Percentiles rank a stretch among this genome's conserved stretches.
phyloP scores from a whole-genome alignment of 129 eudicot genomes.

The Calendula officinalis region DNA sequence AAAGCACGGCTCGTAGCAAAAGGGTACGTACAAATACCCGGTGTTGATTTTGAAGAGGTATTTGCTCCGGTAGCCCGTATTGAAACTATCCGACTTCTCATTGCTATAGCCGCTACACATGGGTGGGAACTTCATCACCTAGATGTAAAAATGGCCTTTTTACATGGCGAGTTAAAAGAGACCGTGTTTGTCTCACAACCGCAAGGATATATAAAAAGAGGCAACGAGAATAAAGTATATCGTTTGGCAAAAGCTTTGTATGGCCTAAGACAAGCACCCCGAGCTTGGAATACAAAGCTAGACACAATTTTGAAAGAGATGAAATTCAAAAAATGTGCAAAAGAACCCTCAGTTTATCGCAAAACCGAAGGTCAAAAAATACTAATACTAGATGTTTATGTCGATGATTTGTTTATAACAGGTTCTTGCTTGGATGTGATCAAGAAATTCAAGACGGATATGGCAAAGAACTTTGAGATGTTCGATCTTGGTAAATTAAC shows the following conservation, averaged over 20 bases:
- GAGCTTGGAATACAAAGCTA: neutral
- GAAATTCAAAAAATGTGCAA: neutral
- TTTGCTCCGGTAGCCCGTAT: neutral
- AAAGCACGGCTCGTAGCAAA: neutral
- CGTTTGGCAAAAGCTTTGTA: neutral
- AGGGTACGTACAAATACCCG: neutral
- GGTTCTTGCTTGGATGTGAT: neutral
- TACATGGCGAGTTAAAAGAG: neutral
- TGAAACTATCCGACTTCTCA: neutral
- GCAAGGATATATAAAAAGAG: neutral
- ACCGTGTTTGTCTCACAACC: neutral
- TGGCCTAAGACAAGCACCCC: slow-evolving; percentile 2
- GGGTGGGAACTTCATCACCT: slow-evolving; percentile 3
- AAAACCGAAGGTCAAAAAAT: neutral
- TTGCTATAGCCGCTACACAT: neutral
- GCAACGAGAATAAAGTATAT: neutral
- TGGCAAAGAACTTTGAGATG: too few relatives aligned
- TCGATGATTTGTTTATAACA: neutral
- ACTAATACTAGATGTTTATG: neutral
- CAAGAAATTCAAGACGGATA: too few relatives aligned
- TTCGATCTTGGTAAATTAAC: too few relatives aligned
- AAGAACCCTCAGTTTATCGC: neutral
- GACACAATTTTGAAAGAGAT: neutral
- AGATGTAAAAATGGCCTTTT: slow-evolving; percentile 2
- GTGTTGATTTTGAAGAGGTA: neutral